These are phyloP conservation scores for Amoeboaphelidium protococcarum DNA, from an alignment of 371 early-diverging fungal genomes.

Conservation along the genomic window DNA sequence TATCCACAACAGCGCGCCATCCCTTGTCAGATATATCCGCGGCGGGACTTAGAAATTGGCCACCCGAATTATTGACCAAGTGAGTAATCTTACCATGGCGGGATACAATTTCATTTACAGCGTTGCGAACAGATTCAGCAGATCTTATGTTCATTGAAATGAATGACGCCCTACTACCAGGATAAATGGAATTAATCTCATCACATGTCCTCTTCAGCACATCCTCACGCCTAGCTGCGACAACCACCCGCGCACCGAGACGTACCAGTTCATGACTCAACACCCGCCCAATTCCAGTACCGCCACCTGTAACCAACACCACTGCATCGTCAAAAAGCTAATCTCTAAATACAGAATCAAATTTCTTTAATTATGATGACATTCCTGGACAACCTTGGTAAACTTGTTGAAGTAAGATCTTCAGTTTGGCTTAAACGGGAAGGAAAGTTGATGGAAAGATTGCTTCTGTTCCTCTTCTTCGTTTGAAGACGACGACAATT, in stretches of 20 bases:
- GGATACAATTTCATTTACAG: slow-evolving; percentile 10
- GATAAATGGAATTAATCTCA: slow-evolving; percentile 17
- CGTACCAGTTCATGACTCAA: slow-evolving; percentile 19
- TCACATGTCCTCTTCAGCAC: slow-evolving; percentile 8
- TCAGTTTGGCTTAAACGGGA: no score
- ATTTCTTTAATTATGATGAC: no score
- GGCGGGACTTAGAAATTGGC: slow-evolving; percentile 14
- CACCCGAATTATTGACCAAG: slow-evolving; percentile 25
- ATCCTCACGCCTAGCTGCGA: slow-evolving; percentile 17
- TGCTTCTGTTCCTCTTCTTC: no score
- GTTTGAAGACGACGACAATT: no score
- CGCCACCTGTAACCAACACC: slow-evolving; percentile 14
- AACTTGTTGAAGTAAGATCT: no score
- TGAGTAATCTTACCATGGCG: slow-evolving; percentile 13
- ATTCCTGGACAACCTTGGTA: no score
- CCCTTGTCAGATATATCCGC: slow-evolving; percentile 15
- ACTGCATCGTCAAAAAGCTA: slow-evolving; percentile 14
- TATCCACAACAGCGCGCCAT: slow-evolving; percentile 18
- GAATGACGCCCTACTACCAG: slow-evolving; percentile 7
- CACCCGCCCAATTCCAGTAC: slow-evolving; percentile 21
- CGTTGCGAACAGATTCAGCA: slow-evolving; percentile 7
- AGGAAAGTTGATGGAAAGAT: no score
- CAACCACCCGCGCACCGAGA: slow-evolving; percentile 20
- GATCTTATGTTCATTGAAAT: slow-evolving; percentile 18
- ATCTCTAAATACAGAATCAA: no score